phyloP scores from a whole-genome alignment of 805 yeast genomes.

The Lipomyces mesembrius region DNA sequence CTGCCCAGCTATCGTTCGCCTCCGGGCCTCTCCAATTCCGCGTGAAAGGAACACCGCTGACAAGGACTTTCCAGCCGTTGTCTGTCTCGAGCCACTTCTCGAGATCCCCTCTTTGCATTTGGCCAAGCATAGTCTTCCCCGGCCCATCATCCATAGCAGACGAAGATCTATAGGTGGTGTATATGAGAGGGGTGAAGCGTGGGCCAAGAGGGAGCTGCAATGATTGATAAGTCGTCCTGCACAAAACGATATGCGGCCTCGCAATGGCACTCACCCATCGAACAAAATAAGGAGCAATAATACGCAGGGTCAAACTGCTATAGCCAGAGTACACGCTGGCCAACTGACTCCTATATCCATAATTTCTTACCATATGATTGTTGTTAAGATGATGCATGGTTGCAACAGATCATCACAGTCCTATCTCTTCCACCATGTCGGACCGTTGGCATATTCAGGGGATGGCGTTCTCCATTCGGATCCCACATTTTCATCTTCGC shows the following conservation, averaged over 20 bases:
- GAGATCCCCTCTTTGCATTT: background rate
- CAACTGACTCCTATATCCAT: no score
- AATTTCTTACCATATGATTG: no score
- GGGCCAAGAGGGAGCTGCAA: conserved; percentile 1
- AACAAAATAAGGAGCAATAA: background rate
- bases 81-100: background rate
- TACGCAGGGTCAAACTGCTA: background rate
- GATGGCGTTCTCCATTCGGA: no score
- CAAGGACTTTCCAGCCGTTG: background rate
- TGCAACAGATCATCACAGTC: no score
- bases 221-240: background rate
- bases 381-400: no score
- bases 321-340: background rate
- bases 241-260: background rate
- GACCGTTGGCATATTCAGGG: no score
- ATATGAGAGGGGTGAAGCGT: background rate
- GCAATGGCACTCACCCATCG: background rate
- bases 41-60: background rate
- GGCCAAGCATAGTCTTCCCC: background rate
- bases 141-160: background rate
- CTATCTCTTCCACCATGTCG: no score
- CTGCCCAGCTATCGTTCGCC: conserved; percentile 1
- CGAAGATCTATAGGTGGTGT: background rate
- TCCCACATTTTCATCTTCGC: no score
- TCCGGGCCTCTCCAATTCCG: background rate